Percentiles rank a stretch among this genome's conserved stretches.
Conservation (phyloP, 768 basidiomycete species). For the Leccinum broughii region DNA sequence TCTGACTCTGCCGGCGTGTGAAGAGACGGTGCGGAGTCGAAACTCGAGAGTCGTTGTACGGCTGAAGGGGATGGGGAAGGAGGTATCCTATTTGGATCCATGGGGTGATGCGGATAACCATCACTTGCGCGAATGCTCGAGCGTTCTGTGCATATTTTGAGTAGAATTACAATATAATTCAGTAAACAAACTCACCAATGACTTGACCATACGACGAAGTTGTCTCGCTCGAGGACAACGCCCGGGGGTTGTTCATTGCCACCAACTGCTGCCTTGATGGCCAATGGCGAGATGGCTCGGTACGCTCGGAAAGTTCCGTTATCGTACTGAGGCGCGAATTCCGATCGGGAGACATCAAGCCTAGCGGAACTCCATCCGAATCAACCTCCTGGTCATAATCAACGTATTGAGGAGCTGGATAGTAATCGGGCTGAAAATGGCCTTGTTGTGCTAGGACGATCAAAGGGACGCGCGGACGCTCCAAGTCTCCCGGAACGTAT, state of each 20-base stretch:
- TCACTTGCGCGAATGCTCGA: constrained; percentile 3
- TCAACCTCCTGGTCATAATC: constrained; percentile 27
- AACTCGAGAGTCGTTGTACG: constrained; percentile 55
- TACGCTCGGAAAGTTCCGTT: constrained; percentile 64
- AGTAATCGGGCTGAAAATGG: constrained; percentile 34
- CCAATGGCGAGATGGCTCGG: constrained; percentile 55
- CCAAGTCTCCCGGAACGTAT: constrained; percentile 27
- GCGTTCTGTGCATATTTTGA: constrained; percentile 22
- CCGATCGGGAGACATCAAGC: constrained; percentile 33
- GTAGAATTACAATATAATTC: neutral
- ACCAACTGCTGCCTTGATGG: constrained; percentile 42
- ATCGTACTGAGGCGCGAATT: constrained; percentile 59
- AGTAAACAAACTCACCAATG: constrained; percentile 46
- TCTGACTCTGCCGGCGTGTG: constrained; percentile 42
- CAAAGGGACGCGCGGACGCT: constrained; percentile 54
- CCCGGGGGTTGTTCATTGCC: constrained; percentile 41
- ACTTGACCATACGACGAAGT: constrained; percentile 65
- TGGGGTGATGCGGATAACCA: constrained; percentile 16
- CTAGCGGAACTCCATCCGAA: constrained; percentile 33
- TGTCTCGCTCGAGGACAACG: constrained; percentile 34
- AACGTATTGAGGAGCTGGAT: constrained; percentile 25
- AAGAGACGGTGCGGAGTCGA: constrained; percentile 58
- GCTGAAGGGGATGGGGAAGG: constrained; percentile 72
- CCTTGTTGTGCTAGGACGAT: constrained; percentile 63
- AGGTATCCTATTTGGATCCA: constrained; percentile 59